Evolutionary conservation across 2,329 filamentous ascomycete genomes (phyloP), one percentile per base, ranked within the genome.

Genomic region (Fusarium humuli): DNA sequence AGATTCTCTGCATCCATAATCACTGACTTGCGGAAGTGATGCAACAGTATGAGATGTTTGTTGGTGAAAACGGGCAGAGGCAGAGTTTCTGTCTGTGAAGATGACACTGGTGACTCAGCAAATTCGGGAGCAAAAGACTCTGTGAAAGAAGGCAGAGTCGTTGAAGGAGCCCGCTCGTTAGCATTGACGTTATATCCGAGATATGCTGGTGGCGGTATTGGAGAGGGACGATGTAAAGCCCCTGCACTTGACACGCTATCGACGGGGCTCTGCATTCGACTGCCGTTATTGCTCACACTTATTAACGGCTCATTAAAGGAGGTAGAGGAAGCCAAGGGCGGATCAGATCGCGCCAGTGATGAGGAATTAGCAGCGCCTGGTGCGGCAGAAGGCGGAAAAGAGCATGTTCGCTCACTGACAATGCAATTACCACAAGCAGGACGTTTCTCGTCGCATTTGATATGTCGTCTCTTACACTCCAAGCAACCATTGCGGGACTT

Each of bases 391-490:
- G 60, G 56, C 10, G 77, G 78, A 46, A 79, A 84, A 0, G 79
- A 78, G 61, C 82, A 84, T 9, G 64, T 60, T 9, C 79, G 75
- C 52, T 81, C 77, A 42, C 78, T 78, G 45, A 79, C 78, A 22
- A 75, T 70, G 67, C 82, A 84, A 61, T 83, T 81, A 46, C 76
- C 77, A 63, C 82, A 84, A 2, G 76, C 61, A 3, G 82, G 82
- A 6, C 77, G 78, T 10, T 67, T 77, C 71, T 84, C 81, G 57
- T 84, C 82, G 73, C 82, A 84, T 37, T 81, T 81, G 57, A 82
- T 81, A 46, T 82, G 81, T 3, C 81, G 76, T 18, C 79, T 67
- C 72, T 82, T 82, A 73, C 81, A 82, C 66, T 81, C 80, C 59
- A 67, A 76, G 65, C 81, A 82, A 30, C 81, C 80, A 50, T 80